A percentile compares a stretch with the other conserved stretches of the same genome.
Evolutionary conservation across 2,329 filamentous ascomycete genomes (phyloP).

Genomic region (Diplodia scrobiculata): DNA sequence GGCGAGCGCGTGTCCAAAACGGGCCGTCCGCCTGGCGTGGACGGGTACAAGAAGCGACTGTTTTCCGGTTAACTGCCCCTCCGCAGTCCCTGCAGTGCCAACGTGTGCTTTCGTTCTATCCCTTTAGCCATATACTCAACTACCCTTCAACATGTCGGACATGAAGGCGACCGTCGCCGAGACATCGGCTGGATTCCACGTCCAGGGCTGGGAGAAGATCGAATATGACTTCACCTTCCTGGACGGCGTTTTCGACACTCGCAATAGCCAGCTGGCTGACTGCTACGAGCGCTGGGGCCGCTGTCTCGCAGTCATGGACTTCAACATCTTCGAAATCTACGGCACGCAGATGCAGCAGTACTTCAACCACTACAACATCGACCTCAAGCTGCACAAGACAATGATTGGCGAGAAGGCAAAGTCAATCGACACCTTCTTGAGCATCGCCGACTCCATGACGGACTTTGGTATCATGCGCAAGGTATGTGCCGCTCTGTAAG

Average conservation of each 20-base stretch:
- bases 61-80: neutral
- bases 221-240: conserved; percentile 75
- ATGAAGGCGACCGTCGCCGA: conserved; percentile 66
- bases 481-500: conserved; percentile 40
- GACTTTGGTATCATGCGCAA: conserved; percentile 71
- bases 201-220: conserved; percentile 74
- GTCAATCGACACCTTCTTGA: conserved; percentile 68
- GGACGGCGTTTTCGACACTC: conserved; percentile 65
- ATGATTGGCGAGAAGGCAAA: conserved; percentile 77
- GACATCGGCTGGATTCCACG: conserved; percentile 67
- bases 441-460: conserved; percentile 72
- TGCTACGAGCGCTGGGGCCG: conserved; percentile 68
- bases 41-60: conserved; percentile 12
- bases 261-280: conserved; percentile 63
- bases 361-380: conserved; percentile 65
- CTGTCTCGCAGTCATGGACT: conserved; percentile 68
- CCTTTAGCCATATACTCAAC: conserved; percentile 27
- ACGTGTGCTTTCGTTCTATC: conserved; percentile 26
- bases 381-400: conserved; percentile 68
- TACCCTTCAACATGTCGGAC: conserved; percentile 63
- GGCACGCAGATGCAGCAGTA: conserved; percentile 67
- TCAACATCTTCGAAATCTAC: conserved; percentile 70
- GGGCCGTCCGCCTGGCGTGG: neutral
- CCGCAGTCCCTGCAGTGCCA: neutral
- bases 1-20: neutral